Evolutionary conservation across 495 filamentous ascomycete genomes (phyloP).

Genomic region (Podospora conica): DNA sequence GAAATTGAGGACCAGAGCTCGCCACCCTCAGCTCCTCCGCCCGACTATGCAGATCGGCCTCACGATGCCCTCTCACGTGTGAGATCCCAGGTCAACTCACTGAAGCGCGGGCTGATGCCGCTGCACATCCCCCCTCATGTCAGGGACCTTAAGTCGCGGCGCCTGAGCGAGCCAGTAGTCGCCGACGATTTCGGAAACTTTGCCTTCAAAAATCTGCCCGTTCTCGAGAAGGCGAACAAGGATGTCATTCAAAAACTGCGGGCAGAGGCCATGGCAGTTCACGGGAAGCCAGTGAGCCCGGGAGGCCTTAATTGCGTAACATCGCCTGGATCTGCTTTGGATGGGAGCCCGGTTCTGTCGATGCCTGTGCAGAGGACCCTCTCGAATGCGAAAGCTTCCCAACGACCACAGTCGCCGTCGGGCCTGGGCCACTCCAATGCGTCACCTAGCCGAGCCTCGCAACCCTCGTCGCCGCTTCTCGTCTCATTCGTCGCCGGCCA

Average conservation of each 20-base stretch:
- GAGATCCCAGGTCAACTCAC: conserved; percentile 69
- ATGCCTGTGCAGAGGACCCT: conserved; percentile 74
- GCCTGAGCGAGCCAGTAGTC: conserved; percentile 83
- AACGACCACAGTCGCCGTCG: conserved; percentile 82
- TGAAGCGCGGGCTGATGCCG: conserved; percentile 86
- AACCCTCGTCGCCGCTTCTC: conserved; percentile 89
- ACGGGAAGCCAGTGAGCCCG: conserved; percentile 46
- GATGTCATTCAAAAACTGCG: conserved; percentile 95
- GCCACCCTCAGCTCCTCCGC: conserved; percentile 58
- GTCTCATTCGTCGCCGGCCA: conserved; percentile 85
- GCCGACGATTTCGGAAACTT: conserved; percentile 94
- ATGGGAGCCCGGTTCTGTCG: conserved; percentile 78
- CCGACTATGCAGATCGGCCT: conserved; percentile 75
- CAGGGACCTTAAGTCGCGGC: conserved; percentile 74
- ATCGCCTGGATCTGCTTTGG: conserved; percentile 57
- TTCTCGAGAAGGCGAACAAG: conserved; percentile 96
- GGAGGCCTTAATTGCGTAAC: conserved; percentile 34
- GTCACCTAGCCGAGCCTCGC: conserved; percentile 79
- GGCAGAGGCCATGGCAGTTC: conserved; percentile 73
- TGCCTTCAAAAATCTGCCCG: conserved; percentile 93
- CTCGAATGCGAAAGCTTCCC: conserved; percentile 66
- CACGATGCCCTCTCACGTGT: conserved; percentile 92
- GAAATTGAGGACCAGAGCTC: conserved; percentile 87
- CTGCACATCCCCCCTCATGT: conserved; percentile 95
- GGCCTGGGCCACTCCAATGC: conserved; percentile 69